A percentile compares a stretch with the other conserved stretches of the same genome.
phyloP scores from a whole-genome alignment of 108 stramenopile species.

The Schizochytrium sp. region DNA sequence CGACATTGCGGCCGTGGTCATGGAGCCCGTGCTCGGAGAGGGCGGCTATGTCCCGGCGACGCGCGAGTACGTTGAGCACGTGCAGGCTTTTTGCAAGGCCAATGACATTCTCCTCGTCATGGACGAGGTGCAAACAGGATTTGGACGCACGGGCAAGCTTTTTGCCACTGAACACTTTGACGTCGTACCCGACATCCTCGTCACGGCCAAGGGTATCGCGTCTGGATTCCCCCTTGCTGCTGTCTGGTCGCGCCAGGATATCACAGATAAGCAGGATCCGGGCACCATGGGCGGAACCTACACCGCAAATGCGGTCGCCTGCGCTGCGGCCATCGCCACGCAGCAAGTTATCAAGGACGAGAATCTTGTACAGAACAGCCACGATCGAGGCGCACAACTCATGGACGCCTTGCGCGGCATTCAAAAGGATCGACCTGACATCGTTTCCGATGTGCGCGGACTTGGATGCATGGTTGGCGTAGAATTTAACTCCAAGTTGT shows the following conservation, averaged over 20 bases:
- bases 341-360: slow-evolving; percentile 50
- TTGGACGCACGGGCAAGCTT: slow-evolving; percentile 20
- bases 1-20: slow-evolving; percentile 51
- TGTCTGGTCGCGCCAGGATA: slow-evolving; percentile 48
- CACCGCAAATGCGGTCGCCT: slow-evolving; percentile 57
- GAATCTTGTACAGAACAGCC: slow-evolving; percentile 44
- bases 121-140: slow-evolving; percentile 42
- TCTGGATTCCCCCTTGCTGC: slow-evolving; percentile 60
- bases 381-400: slow-evolving; percentile 38
- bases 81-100: slow-evolving; percentile 49
- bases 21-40: slow-evolving; percentile 59
- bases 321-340: slow-evolving; percentile 59
- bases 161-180: slow-evolving; percentile 29
- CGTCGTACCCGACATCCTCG: slow-evolving; percentile 55
- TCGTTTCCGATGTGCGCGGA: slow-evolving; percentile 55
- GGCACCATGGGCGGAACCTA: slow-evolving; percentile 64
- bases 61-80: slow-evolving; percentile 40
- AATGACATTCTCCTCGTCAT: slow-evolving; percentile 37
- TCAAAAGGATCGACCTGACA: slow-evolving; percentile 22
- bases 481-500: slow-evolving; percentile 42
- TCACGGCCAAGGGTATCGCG: slow-evolving; percentile 65
- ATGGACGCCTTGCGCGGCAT: slow-evolving; percentile 33
- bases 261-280: slow-evolving; percentile 46
- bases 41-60: slow-evolving; percentile 57
- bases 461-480: slow-evolving; percentile 60